Evolutionary conservation across 2,329 filamentous ascomycete species (phyloP), one percentile per base, ranked within the genome.

Genomic region (Beauveria sp.): DNA sequence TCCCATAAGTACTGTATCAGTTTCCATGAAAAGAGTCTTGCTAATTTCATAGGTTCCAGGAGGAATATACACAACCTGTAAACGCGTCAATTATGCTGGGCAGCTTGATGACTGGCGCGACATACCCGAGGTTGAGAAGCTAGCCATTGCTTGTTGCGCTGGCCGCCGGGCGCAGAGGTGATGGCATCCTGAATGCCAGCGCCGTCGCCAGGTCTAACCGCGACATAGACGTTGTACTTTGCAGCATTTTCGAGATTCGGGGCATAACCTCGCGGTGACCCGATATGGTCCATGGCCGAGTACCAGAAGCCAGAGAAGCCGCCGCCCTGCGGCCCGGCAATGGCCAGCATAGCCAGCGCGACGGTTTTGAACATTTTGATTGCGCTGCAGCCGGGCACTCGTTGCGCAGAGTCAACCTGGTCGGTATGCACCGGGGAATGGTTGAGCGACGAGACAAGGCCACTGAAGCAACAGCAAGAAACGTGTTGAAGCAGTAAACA

Each of bases 1-100:
- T n/a, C 76, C 77, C 73, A 79, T 77, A 50, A 79, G 64, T 40
- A 79, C 73, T 6, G 76, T 79, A 52, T 77, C 76, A 0, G 76
- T 77, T 59, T 76, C 74, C 72, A 78, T 73, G 5, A 65, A 55
- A 40, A 79, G 74, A 1, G 76, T 77, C 52, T 70, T 56, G 61
- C 66, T 69, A 56, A 79, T 67, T 43, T 69, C 66, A 63, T 79
- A 79, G 8, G 72, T 76, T 47, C 76, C 77, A 1, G 76, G 71
- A 0, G 76, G 75, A 46, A 78, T 71, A 56, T 77, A 79, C 4
- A 78, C 76, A 30, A 59, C 56, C 56, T 59, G 10, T 8, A 10
- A 18, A 9, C 22, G 10, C 18, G 44, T 57, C 10, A 57, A 20
- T 28, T 55, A 20, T 5, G 44, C 6, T 8, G 28, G 14, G 8